Evolutionary conservation across 2,329 filamentous ascomycete genomes (phyloP).

Genomic region (Trichoderma atroviride): DNA sequence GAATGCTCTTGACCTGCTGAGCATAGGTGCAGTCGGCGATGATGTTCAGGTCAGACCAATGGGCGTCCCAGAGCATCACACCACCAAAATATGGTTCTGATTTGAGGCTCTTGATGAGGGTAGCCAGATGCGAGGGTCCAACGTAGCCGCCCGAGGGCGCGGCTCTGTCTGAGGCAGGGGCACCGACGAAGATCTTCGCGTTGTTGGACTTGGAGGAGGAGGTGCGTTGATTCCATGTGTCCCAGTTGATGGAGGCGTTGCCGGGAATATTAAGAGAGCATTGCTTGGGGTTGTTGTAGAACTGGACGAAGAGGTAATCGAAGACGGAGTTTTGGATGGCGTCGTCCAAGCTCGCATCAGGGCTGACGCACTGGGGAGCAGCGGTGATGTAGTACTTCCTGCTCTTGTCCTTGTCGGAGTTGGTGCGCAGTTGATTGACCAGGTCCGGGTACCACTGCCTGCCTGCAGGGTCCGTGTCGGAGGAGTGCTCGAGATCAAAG

Average conservation of each 20-base stretch:
- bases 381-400: slow-evolving; percentile 47
- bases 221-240: slow-evolving; percentile 37
- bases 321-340: slow-evolving; percentile 18
- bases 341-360: slow-evolving; percentile 8
- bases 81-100: slow-evolving; percentile 8
- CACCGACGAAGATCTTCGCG: slow-evolving; percentile 42
- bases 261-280: slow-evolving; percentile 19
- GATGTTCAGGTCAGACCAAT: slow-evolving; percentile 5
- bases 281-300: slow-evolving; percentile 48
- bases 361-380: slow-evolving; percentile 46
- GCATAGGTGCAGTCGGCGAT: slow-evolving; percentile 6
- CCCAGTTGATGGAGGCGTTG: slow-evolving; percentile 41
- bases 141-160: slow-evolving; percentile 35
- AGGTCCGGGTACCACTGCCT: slow-evolving; percentile 42
- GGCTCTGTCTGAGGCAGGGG: slow-evolving; percentile 38
- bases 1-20: slow-evolving; percentile 21
- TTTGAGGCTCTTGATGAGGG: background rate
- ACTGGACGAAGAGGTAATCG: slow-evolving; percentile 46
- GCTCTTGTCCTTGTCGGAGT: slow-evolving; percentile 34
- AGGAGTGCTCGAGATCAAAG: slow-evolving; percentile 49
- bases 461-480: slow-evolving; percentile 29
- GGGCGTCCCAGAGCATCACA: slow-evolving; percentile 19
- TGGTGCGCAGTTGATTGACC: slow-evolving; percentile 38
- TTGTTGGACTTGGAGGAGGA: slow-evolving; percentile 33
- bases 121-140: slow-evolving; percentile 30